Evolutionary conservation across 768 basidiomycete species (phyloP).

Genomic region (Boletales sp.): DNA sequence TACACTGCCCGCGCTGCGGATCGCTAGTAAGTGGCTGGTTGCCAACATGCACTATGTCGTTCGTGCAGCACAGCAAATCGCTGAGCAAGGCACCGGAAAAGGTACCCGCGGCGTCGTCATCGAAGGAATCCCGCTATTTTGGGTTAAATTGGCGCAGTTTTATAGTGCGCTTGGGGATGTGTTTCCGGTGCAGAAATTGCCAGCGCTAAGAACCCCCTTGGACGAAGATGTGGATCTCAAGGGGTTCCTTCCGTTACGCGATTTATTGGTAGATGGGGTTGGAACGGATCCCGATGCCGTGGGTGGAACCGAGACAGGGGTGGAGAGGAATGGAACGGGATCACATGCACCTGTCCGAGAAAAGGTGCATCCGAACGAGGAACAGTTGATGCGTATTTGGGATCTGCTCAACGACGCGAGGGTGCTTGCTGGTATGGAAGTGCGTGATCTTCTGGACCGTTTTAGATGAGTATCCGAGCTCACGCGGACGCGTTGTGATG

Average conservation of each 20-base stretch:
- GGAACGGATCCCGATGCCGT: slow-evolving; percentile 2
- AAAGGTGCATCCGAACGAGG: slow-evolving; percentile 86
- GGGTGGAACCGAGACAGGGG: slow-evolving; percentile 21
- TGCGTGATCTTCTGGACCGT: slow-evolving; percentile 28
- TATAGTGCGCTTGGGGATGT: slow-evolving; percentile 52
- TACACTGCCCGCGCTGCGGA: slow-evolving; percentile 80
- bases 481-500: slow-evolving; percentile 6
- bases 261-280: slow-evolving; percentile 42
- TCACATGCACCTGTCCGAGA: slow-evolving; percentile 29
- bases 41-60: slow-evolving; percentile 68
- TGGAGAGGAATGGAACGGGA: slow-evolving; percentile 21
- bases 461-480: slow-evolving; percentile 8
- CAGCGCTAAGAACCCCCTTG: slow-evolving; percentile 54
- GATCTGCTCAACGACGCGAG: slow-evolving; percentile 77
- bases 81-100: slow-evolving; percentile 7
- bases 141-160: slow-evolving; percentile 69
- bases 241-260: slow-evolving; percentile 82
- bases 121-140: slow-evolving; percentile 51
- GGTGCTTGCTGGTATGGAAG: slow-evolving; percentile 55
- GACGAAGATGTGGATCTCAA: slow-evolving; percentile 90
- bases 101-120: slow-evolving; percentile 26
- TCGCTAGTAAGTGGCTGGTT: slow-evolving; percentile 86
- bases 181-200: slow-evolving; percentile 68
- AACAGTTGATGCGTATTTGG: slow-evolving; percentile 90
- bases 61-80: slow-evolving; percentile 38